Evolutionary conservation across 2,329 filamentous ascomycete species (phyloP).

Genomic region (Fusarium tricinctum): DNA sequence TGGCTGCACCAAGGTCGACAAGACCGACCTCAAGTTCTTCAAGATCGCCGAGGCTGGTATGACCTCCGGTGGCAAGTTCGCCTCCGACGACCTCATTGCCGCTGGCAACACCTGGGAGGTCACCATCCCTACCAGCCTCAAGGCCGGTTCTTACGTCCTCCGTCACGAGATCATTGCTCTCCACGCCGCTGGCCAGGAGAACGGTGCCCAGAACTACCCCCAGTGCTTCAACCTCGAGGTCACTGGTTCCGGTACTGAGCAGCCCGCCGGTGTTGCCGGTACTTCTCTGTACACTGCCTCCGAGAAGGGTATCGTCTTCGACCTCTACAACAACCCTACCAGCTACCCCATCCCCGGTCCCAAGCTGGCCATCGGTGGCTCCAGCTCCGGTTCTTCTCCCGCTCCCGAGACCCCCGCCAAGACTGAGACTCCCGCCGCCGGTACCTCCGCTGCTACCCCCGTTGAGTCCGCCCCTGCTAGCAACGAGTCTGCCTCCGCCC

Average conservation of each 20-base stretch:
- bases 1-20: conserved; percentile 67
- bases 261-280: conserved; percentile 52
- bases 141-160: conserved; percentile 62
- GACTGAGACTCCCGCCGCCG: conserved; percentile 12
- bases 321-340: conserved; percentile 50
- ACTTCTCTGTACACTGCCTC: conserved; percentile 51
- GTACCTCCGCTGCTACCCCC: conserved; percentile 23
- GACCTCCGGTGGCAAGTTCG: conserved; percentile 54
- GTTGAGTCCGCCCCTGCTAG: conserved; percentile 16
- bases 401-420: conserved; percentile 3
- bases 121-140: conserved; percentile 54
- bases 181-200: conserved; percentile 58
- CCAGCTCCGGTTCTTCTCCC: conserved; percentile 6
- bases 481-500: conserved; percentile 18
- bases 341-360: conserved; percentile 52
- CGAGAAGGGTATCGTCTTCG: conserved; percentile 54
- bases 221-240: conserved; percentile 66
- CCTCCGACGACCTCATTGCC: conserved; percentile 59
- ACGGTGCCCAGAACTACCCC: conserved; percentile 67
- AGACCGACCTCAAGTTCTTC: conserved; percentile 70
- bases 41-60: conserved; percentile 73
- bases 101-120: conserved; percentile 56
- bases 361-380: conserved; percentile 30
- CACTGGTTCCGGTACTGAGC: conserved; percentile 57
- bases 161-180: conserved; percentile 68